phyloP scores from a whole-genome alignment of 345 rosid genomes.

The Gossypium australe region DNA sequence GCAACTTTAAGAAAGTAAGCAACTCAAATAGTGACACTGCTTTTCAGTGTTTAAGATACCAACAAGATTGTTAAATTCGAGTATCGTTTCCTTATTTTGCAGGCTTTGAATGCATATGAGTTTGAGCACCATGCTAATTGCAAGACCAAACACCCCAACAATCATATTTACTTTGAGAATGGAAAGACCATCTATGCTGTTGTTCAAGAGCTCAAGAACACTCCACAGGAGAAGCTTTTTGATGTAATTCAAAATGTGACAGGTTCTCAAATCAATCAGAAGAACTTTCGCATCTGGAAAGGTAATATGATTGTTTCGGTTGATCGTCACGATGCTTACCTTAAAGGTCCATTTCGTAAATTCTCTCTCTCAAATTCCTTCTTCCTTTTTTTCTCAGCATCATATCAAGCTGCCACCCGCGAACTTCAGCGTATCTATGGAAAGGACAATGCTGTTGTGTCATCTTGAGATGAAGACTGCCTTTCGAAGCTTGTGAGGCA shows the following conservation, averaged over 20 bases:
- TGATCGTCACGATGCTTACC: neutral
- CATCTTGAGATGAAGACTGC: slow-evolving; percentile 33
- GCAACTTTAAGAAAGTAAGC: slow-evolving; percentile 47
- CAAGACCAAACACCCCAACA: slow-evolving; percentile 71
- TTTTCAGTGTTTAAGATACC: neutral
- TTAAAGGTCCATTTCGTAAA: slow-evolving; percentile 19
- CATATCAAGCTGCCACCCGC: slow-evolving; percentile 59
- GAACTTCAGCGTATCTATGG: slow-evolving; percentile 65
- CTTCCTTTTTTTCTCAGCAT: slow-evolving; percentile 37
- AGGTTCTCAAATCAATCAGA: slow-evolving; percentile 51
- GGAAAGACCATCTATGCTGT: slow-evolving; percentile 63
- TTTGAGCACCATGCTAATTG: slow-evolving; percentile 67
- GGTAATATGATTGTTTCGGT: slow-evolving; percentile 25
- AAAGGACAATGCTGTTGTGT: slow-evolving; percentile 32
- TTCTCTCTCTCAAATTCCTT: slow-evolving; percentile 7
- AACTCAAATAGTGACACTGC: neutral
- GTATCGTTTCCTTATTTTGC: slow-evolving; percentile 17
- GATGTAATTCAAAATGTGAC: slow-evolving; percentile 49
- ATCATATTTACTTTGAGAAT: slow-evolving; percentile 61
- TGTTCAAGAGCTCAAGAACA: slow-evolving; percentile 64
- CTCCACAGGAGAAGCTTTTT: slow-evolving; percentile 49
- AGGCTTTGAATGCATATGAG: slow-evolving; percentile 58
- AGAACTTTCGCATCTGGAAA: slow-evolving; percentile 52
- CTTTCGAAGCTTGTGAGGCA: slow-evolving; percentile 7
- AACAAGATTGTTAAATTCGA: neutral